Evolutionary conservation across 2,329 filamentous ascomycete genomes (phyloP), one percentile per base, ranked within the genome.

Genomic region (Cucurbitaria berberidis): DNA sequence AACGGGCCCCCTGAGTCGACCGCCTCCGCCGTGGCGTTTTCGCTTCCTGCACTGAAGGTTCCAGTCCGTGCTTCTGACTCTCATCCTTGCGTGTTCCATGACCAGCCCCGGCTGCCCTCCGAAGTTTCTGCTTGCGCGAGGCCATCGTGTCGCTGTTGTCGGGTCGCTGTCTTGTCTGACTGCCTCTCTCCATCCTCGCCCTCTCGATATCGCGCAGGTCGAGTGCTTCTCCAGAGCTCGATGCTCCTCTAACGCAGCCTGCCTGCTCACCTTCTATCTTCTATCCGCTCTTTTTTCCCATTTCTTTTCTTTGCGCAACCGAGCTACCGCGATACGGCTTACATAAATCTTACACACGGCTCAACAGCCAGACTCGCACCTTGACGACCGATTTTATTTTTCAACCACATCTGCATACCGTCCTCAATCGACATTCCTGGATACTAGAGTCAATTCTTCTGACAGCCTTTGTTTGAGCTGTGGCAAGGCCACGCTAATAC

Each of bases 401-500:
- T 21, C 35, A 34, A 45, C 30, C 41, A 32, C 38, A 27, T 41
- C 42, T 42, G 43, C 21, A 29, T 43, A 41, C 55, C 30, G 42
- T 21, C 43, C 15, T 5, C 29, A 19, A 44, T 32, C 41, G 21
- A 30, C 27, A 18, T 8, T 21, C 10, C 11, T 16, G 18, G 26
- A 39, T 22, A 10, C 11, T 30, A 57, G 51, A 55, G 39, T 44
- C 46, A 48, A 47, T 57, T 56, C 54, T 56, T 65, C 64, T 50
- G 55, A 63, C 60, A 55, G n/a, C 45, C 41, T 53, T 59, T 46
- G 66, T 71, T 64, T 67, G 63, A 67, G 51, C 51, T 57, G 41
- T 51, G 44, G 42, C 59, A 45, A 45, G 48, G 39, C 50, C 45
- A 88, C 68, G 79, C 89, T 49, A 48, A 63, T 64, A 60, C 57